Base-by-base conservation (phyloP, 176 grass and related monocot genomes). In the Thinopyrum elongatum region DNA sequence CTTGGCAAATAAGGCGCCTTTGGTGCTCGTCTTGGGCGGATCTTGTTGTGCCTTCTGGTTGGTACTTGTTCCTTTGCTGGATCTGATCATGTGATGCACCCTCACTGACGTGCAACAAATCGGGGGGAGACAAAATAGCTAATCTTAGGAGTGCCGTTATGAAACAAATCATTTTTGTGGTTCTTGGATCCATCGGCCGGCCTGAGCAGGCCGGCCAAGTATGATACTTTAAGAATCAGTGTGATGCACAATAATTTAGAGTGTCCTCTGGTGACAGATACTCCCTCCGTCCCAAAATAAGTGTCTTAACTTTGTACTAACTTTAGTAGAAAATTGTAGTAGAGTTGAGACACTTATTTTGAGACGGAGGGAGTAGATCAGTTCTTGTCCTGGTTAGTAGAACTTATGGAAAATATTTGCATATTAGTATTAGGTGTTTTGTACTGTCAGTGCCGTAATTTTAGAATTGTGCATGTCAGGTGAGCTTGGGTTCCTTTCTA, bases 71-170 rank as follows among this genome's bases (percentile, higher is more conserved):
- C 78, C 19, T 87, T 91, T 78, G 46, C 82, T 73, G 82, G 86
- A 91, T 91, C 90, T 82, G 64, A 86, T 88, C 90, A 77, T 91
- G 82, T 57, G 86, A 81, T 88, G 81, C 82, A 88, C 85, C 86
- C 39, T 65, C 6, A 22, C 55, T 53, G 58, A 41, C 74, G 34
- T 63, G 53, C 65, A 31, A 79, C 79, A 59, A 85, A 72, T 82
- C 72, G 63, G 2, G 2, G 51, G 77, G 74, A 10, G 33, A 36
- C 63, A 59, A 42, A 70, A 73, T 62, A 65, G 14, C 51, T 63
- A 71, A 85, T 41, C 51, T 77, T 81, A 84, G 82, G 55, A 65
- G 53, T 34, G 55, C 41, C 15, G 77, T 73, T 91, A 39, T 65
- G 61, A 61, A 87, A 87, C 61, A 70, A 81, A 63, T 65, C 71